phyloP scores from a whole-genome alignment of 2,329 filamentous ascomycete species.

The Fusarium beomiforme region DNA sequence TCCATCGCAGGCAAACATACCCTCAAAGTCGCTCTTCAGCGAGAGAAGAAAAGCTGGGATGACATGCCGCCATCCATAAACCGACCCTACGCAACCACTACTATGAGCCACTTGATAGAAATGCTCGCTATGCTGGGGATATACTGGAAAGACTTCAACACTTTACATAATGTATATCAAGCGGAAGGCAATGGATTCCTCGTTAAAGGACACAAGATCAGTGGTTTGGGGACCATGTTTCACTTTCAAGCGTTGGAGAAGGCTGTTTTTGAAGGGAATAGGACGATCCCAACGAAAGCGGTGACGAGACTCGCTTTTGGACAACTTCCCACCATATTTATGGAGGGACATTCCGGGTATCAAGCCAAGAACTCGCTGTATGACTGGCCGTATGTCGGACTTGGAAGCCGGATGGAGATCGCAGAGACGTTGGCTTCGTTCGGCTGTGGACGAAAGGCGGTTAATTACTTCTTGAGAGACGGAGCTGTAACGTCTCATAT shows the following conservation, averaged over 20 bases:
- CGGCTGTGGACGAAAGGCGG: slow-evolving; percentile 10
- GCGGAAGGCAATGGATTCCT: slow-evolving; percentile 9
- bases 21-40: background rate
- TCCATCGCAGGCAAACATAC: slow-evolving; percentile 12
- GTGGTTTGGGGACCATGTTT: slow-evolving; percentile 7
- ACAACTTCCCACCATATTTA: slow-evolving; percentile 4
- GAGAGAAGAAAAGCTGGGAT: slow-evolving; percentile 20
- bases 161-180: slow-evolving; percentile 5
- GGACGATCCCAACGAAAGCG: background rate
- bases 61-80: slow-evolving; percentile 12
- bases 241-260: slow-evolving; percentile 14
- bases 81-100: slow-evolving; percentile 10
- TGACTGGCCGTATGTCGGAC: rapidly evolving
- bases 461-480: slow-evolving; percentile 8
- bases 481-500: slow-evolving; percentile 5
- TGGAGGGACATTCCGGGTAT: rapidly evolving
- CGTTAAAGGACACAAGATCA: slow-evolving; percentile 14
- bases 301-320: slow-evolving; percentile 5
- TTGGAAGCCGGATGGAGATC: background rate
- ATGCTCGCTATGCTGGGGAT: slow-evolving; percentile 21
- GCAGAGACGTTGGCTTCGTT: background rate
- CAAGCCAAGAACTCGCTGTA: rapidly evolving
- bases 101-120: slow-evolving; percentile 17
- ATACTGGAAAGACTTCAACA: slow-evolving; percentile 20
- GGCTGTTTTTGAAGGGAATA: slow-evolving; percentile 2